Evolutionary conservation across 345 rosid species (phyloP).

Genomic region (Kandelia obovata): DNA sequence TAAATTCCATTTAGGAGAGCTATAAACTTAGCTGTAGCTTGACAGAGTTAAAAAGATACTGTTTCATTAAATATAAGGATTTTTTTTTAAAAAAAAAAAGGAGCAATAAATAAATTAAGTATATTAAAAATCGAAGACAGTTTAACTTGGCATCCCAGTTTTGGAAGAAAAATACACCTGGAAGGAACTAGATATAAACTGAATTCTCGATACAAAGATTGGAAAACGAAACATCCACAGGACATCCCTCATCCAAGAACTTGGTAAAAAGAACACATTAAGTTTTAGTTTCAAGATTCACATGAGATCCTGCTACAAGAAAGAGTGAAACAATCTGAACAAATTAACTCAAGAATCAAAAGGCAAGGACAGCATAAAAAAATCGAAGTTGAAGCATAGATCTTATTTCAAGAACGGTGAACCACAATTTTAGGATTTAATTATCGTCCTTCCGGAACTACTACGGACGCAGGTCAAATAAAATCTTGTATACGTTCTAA

Average conservation of each 20-base stretch:
- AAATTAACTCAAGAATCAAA: not conserved
- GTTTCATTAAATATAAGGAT: not conserved
- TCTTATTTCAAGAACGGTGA: slow-evolving; percentile 13
- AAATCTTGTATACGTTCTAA: slow-evolving; percentile 9
- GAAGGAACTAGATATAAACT: not conserved
- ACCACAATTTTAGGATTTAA: slow-evolving; percentile 9
- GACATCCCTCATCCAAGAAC: not conserved
- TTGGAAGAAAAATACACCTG: not conserved
- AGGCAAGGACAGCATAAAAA: not conserved
- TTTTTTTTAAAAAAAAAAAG: not conserved
- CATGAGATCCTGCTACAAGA: not conserved
- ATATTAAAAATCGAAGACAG: not conserved
- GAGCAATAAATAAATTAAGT: not conserved
- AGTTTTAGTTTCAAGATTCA: not conserved
- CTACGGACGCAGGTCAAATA: slow-evolving; percentile 25
- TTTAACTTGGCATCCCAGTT: slow-evolving; percentile 7
- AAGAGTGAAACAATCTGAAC: not conserved
- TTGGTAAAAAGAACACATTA: not conserved
- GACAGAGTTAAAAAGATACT: slow-evolving; percentile 1
- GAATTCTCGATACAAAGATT: not conserved
- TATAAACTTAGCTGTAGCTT: not conserved
- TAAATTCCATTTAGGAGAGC: not conserved
- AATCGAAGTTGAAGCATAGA: not conserved
- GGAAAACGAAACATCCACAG: not conserved
- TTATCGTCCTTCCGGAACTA: slow-evolving; percentile 6